These are phyloP conservation scores for Perilla frutescens DNA, from an alignment of 257 asterid genomes.

Conservation along the genomic window DNA sequence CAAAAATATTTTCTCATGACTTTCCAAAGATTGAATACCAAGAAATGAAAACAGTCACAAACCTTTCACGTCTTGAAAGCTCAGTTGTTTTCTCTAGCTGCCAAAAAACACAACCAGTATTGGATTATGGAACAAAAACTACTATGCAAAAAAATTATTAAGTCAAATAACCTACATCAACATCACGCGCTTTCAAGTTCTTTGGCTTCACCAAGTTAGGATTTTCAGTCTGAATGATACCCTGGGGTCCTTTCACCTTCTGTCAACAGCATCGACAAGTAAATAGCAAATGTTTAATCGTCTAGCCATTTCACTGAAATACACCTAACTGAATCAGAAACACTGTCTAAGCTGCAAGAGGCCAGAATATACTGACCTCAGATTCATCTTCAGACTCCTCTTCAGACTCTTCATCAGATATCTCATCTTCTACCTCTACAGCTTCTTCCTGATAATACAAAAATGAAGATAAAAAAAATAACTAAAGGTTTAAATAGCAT, in stretches of 20 bases:
- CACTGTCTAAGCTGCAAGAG: neutral
- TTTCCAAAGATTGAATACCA: conserved; percentile 12
- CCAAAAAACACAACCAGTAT: conserved; percentile 20
- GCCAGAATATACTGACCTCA: conserved; percentile 45
- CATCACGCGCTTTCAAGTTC: conserved; percentile 74
- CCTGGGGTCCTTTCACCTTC: conserved; percentile 75
- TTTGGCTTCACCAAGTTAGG: conserved; percentile 79
- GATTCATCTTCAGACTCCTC: conserved; percentile 74
- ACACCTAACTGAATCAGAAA: neutral
- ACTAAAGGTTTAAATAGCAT: neutral
- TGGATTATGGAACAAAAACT: neutral
- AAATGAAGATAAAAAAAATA: neutral
- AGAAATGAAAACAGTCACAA: conserved; percentile 25
- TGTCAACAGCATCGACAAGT: conserved; percentile 36
- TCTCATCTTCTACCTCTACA: conserved; percentile 68
- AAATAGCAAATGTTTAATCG: neutral
- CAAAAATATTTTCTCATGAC: neutral
- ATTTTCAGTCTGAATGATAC: conserved; percentile 74
- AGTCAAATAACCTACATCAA: conserved; percentile 56
- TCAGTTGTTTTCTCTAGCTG: conserved; percentile 83
- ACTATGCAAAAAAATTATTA: neutral
- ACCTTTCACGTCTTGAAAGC: conserved; percentile 90
- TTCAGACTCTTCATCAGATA: conserved; percentile 71
- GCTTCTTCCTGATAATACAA: conserved; percentile 60
- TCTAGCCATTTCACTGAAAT: neutral